Conservation (phyloP, 352 stramenopile species). For the Elongisporangium prolatum region DNA sequence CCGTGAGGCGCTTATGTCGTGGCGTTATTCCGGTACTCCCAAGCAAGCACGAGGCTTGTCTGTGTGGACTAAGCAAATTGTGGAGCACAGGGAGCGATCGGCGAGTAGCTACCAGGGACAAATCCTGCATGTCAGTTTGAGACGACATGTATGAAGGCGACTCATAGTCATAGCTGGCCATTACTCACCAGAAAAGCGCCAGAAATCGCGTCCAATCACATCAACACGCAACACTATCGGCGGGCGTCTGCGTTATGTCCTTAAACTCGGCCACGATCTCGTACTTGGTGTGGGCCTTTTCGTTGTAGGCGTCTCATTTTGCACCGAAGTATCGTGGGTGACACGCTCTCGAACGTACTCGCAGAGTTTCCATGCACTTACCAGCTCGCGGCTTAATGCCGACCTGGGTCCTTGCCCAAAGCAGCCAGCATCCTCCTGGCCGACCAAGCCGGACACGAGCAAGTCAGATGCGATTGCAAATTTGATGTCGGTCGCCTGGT, state of each 20-base stretch:
- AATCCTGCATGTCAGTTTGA: neutral
- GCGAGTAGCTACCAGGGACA: slow-evolving; percentile 17
- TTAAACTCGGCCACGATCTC: slow-evolving; percentile 49
- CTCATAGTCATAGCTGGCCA: neutral
- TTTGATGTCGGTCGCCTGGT: slow-evolving; percentile 60
- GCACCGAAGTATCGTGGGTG: slow-evolving; percentile 23
- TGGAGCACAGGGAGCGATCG: slow-evolving; percentile 22
- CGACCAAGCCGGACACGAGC: slow-evolving; percentile 70
- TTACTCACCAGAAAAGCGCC: slow-evolving; percentile 28
- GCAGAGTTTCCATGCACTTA: slow-evolving; percentile 30
- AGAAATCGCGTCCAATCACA: slow-evolving; percentile 26
- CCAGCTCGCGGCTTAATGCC: slow-evolving; percentile 67
- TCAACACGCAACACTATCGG: slow-evolving; percentile 27
- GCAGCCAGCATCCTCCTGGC: slow-evolving; percentile 61
- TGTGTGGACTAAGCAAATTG: slow-evolving; percentile 26
- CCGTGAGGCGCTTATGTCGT: slow-evolving; percentile 17
- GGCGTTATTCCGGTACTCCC: slow-evolving; percentile 14
- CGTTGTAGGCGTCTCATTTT: slow-evolving; percentile 49
- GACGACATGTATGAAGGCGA: too few species aligned
- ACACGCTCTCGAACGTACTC: slow-evolving; percentile 38
- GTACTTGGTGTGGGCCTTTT: slow-evolving; percentile 55
- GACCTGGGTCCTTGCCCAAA: slow-evolving; percentile 57
- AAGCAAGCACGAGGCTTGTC: slow-evolving; percentile 45
- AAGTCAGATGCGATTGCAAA: slow-evolving; percentile 71
- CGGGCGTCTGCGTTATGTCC: slow-evolving; percentile 52